Evolutionary conservation across 1,139 yeast species (phyloP).

Genomic region (Arxiozyma telluris): DNA sequence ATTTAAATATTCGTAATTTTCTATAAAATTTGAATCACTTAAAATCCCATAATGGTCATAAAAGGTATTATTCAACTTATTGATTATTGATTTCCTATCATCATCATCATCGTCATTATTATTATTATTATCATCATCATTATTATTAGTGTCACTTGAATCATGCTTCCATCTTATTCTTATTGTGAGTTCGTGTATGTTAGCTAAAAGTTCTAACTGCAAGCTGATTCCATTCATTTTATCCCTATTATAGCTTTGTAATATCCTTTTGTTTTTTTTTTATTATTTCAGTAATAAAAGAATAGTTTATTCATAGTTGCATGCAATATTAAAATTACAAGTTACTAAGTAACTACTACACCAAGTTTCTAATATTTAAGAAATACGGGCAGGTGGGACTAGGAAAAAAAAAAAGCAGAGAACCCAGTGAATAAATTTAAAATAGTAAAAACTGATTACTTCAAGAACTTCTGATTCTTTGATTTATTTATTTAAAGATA

Average conservation of each 20-base stretch:
- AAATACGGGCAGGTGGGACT: too few relatives aligned
- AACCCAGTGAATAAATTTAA: too few relatives aligned
- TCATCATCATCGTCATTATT: conserved; percentile 1
- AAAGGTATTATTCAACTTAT: neutral
- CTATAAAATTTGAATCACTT: conserved; percentile 17
- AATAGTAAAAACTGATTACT: too few relatives aligned
- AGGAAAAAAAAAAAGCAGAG: too few relatives aligned
- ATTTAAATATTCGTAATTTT: conserved; percentile 24
- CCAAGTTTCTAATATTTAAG: neutral
- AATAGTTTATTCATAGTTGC: neutral
- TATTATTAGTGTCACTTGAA: neutral
- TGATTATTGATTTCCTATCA: neutral
- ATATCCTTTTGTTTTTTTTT: neutral
- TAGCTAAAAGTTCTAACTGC: conserved; percentile 26
- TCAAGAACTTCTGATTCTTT: too few relatives aligned
- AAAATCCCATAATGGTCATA: conserved; percentile 14
- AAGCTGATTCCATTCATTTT: conserved; percentile 3
- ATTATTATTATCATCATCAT: conserved; percentile 3
- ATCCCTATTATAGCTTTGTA: neutral
- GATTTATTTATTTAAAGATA: neutral
- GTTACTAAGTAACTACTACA: neutral
- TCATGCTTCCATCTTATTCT: conserved; percentile 19
- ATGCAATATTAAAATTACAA: too few relatives aligned
- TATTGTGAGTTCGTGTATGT: conserved; percentile 22
- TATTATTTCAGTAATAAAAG: too few relatives aligned